Conservation (phyloP, 176 grass and related monocot genomes). For the Lolium multiflorum region DNA sequence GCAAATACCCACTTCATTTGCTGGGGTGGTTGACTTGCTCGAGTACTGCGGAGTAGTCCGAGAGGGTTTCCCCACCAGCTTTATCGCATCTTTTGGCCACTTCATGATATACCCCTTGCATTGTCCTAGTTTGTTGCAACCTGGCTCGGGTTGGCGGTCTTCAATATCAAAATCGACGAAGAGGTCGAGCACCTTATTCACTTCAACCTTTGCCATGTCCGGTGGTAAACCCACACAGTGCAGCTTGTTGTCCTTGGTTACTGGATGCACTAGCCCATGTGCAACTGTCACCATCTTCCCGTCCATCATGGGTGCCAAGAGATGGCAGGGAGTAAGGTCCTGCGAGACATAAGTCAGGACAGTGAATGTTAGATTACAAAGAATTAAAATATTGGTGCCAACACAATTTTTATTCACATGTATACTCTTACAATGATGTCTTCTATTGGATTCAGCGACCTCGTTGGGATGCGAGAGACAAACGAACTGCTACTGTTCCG, state of each 20-base stretch:
- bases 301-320: background rate
- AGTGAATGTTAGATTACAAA: background rate
- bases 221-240: background rate
- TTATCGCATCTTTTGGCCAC: background rate
- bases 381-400: background rate
- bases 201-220: background rate
- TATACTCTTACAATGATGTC: background rate
- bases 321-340: background rate
- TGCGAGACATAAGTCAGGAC: background rate
- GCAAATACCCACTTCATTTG: background rate
- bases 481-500: background rate
- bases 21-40: constrained; percentile 10
- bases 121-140: background rate
- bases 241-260: too few species aligned
- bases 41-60: background rate
- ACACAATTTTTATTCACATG: background rate
- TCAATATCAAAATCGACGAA: background rate
- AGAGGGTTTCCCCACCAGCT: background rate
- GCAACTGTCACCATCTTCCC: background rate
- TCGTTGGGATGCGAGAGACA: background rate
- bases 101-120: background rate
- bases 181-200: background rate
- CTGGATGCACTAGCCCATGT: too few species aligned
- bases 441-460: background rate
- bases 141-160: background rate